These are phyloP conservation scores for Knufia fluminis DNA, from an alignment of 2,329 filamentous ascomycete species.

Conservation along the genomic window DNA sequence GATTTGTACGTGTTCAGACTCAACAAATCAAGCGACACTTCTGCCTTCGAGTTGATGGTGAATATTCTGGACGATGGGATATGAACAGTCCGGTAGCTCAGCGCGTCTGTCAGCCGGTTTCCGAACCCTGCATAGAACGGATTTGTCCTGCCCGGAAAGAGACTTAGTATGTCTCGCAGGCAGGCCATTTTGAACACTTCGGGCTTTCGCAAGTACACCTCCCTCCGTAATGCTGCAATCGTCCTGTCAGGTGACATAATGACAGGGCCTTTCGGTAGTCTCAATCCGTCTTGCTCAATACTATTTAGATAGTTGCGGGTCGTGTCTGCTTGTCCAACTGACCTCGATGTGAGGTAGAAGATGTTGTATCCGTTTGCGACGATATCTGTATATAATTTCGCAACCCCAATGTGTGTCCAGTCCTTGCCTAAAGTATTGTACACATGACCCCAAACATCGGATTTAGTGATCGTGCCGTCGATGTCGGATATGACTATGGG, in stretches of 20 bases:
- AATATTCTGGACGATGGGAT: conserved; percentile 93
- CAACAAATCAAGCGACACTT: conserved; percentile 83
- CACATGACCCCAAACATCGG: conserved; percentile 86
- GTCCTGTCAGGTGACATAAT: conserved; percentile 93
- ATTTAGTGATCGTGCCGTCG: conserved; percentile 97
- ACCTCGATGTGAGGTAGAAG: conserved; percentile 91
- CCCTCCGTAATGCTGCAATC: conserved; percentile 81
- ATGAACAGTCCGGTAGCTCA: conserved; percentile 91
- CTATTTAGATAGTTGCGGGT: conserved; percentile 85
- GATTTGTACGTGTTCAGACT: conserved; percentile 92
- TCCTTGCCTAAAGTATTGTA: conserved; percentile 94
- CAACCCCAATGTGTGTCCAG: conserved; percentile 95
- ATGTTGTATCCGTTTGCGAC: conserved; percentile 95
- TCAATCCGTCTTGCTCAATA: conserved; percentile 78
- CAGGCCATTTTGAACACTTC: conserved; percentile 99
- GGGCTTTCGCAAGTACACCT: conserved; percentile 90
- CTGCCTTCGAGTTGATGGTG: conserved; percentile 95
- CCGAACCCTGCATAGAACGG: conserved; percentile 97
- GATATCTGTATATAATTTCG: conserved; percentile 95
- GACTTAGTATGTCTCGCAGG: conserved; percentile 78
- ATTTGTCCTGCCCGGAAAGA: conserved; percentile 67
- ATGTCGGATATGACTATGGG: conserved; percentile 98
- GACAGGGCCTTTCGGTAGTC: conserved; percentile 78
- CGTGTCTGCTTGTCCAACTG: conserved; percentile 84
- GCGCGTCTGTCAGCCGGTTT: conserved; percentile 88